Percentiles rank a stretch among this genome's conserved stretches.
phyloP scores from a whole-genome alignment of 2,329 filamentous ascomycete genomes.

The Diaporthe sp. region DNA sequence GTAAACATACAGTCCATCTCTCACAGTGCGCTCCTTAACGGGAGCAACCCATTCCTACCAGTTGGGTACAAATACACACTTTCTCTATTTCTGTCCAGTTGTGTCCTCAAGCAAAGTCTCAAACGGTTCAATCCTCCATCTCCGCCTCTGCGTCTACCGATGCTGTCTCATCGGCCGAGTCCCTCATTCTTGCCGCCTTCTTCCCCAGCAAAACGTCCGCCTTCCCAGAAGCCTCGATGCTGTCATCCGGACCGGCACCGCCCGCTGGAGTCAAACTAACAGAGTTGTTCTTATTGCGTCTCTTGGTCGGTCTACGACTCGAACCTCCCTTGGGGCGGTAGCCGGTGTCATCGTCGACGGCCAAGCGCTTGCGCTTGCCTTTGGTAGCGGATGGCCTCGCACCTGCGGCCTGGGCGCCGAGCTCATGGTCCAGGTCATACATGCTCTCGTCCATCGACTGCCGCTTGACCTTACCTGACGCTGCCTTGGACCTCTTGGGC shows the following conservation, averaged over 20 bases:
- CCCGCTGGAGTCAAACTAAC: slow-evolving; percentile 5
- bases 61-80: not conserved
- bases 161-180: slow-evolving; percentile 8
- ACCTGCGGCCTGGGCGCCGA: slow-evolving; percentile 35
- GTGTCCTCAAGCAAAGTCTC: not conserved
- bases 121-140: slow-evolving; percentile 14
- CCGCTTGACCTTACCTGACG: slow-evolving; percentile 33
- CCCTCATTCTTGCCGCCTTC: slow-evolving; percentile 13
- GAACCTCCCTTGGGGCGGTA: slow-evolving; percentile 69
- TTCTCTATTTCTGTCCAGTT: not conserved
- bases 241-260: slow-evolving; percentile 40
- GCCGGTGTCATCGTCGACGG: slow-evolving; percentile 65
- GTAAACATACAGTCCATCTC: not conserved
- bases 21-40: no score
- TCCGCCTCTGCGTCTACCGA: slow-evolving; percentile 14
- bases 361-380: slow-evolving; percentile 62
- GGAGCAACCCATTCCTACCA: not conserved
- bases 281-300: slow-evolving; percentile 63
- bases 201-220: slow-evolving; percentile 14
- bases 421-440: slow-evolving; percentile 35
- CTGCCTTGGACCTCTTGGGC: slow-evolving; percentile 32
- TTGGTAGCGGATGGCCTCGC: slow-evolving; percentile 46
- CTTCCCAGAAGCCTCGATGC: slow-evolving; percentile 40
- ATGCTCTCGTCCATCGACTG: slow-evolving; percentile 33
- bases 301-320: slow-evolving; percentile 65